Base-by-base conservation (phyloP, 257 asterid species). In the Nicotiana noctiflora region DNA sequence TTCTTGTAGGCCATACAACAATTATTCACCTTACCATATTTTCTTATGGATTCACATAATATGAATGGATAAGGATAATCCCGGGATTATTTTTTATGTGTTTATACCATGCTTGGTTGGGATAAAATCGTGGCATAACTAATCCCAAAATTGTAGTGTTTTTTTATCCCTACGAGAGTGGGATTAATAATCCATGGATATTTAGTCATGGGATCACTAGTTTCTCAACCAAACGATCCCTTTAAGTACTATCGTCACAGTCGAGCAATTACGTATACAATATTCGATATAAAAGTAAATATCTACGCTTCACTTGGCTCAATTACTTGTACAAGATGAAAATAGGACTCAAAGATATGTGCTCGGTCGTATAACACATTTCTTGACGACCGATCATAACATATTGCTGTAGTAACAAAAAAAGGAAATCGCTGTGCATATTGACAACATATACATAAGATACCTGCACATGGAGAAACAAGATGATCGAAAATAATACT, bases 381-480 rank as follows among this genome's bases (percentile, higher is more conserved):
- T 40, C 34, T 70, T 21, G 32, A 40, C 14, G 34, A 44, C 59
- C 59, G 6, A 1, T 23, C 61, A 13, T 27, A 44, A 70, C 77
- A 70, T 70, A 70, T n/a, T 3, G 51, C 7, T 72, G 40, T 23
- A 72, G 34, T 44, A 70, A 44, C 37, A 70, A 40, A 70, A n/a
- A 37, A 21, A 3, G n/a, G 1, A 25, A 25, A 1, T 56, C 34
- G 13, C 77, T 21, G 11, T 8, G 61, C 40, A 72, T 72, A 23
- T 72, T 25, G 40, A 72, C 44, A 72, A n/a, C 61, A 72, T 49
- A 49, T 49, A 72, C 61, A 46, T 72, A 72, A 21, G 70, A 46
- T 76, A 82, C 60, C 79, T 62, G 77, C 64, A 76, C 56, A 76
- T 64, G 9, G 29, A 76, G 32, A 82, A 31, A 62, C 56, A 49